Percentiles rank a stretch among this genome's conserved stretches.
Conservation (phyloP, 2,329 filamentous ascomycete genomes). For the Capronia coronata region DNA sequence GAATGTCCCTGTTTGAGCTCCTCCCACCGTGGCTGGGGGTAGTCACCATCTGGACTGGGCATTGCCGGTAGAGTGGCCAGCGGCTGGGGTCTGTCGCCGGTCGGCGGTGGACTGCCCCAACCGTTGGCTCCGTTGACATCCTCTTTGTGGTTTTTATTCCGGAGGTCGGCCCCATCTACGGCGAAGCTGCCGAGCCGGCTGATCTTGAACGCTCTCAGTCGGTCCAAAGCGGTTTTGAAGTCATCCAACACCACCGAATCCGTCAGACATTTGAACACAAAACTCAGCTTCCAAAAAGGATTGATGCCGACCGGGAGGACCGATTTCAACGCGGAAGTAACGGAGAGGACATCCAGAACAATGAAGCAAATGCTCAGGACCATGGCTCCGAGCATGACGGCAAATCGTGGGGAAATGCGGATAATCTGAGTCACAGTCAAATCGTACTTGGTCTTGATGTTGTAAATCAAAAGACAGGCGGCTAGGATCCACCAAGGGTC, state of each 20-base stretch:
- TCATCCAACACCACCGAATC: slow-evolving; percentile 56
- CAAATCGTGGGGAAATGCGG: slow-evolving; percentile 57
- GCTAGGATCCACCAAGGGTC: slow-evolving; percentile 60
- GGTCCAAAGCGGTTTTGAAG: slow-evolving; percentile 50
- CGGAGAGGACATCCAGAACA: slow-evolving; percentile 54
- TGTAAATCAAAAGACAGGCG: slow-evolving; percentile 49
- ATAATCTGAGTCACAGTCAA: slow-evolving; percentile 54
- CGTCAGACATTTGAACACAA: slow-evolving; percentile 56
- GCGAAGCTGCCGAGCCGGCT: slow-evolving; percentile 29
- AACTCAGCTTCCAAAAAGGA: slow-evolving; percentile 56
- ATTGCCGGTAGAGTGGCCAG: slow-evolving; percentile 12
- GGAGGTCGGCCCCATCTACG: slow-evolving; percentile 19
- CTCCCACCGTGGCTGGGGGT: slow-evolving; percentile 17
- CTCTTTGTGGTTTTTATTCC: slow-evolving; percentile 23
- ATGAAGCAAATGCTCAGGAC: slow-evolving; percentile 55
- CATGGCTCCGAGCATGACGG: slow-evolving; percentile 57
- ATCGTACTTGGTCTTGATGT: slow-evolving; percentile 53
- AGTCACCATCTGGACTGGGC: slow-evolving; percentile 20
- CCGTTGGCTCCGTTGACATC: slow-evolving; percentile 19
- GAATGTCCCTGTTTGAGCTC: slow-evolving; percentile 16
- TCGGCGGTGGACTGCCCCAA: slow-evolving; percentile 22
- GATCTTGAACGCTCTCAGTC: slow-evolving; percentile 29
- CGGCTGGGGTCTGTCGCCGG: slow-evolving; percentile 14
- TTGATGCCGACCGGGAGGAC: slow-evolving; percentile 52
- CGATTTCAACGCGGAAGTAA: slow-evolving; percentile 45